Evolutionary conservation across 176 grass and related monocot genomes (phyloP), one percentile per base, ranked within the genome.

Genomic region (Elymus sibiricus): DNA sequence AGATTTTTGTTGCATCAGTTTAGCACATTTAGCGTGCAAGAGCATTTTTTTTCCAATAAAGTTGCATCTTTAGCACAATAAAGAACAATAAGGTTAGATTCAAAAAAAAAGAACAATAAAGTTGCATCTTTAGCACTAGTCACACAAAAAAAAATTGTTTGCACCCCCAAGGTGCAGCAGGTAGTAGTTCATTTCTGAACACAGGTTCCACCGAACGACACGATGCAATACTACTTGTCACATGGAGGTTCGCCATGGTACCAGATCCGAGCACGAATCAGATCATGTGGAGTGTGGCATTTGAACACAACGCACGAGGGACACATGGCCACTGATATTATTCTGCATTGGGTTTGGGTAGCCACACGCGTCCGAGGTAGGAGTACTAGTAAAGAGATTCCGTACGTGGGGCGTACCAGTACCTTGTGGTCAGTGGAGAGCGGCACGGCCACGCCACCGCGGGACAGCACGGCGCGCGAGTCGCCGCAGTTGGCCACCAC

Each of bases 401-500:
- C 70, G 71, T 46, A 74, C 71, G 71, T 47, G 71, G 9, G 14
- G 38, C 4, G 19, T 12, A 19, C 4, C 7, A 5, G 46, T 84
- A 95, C 94, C 92, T 94, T 97, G 87, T 97, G 94, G 87, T 97
- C 94, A 24, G 31, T 85, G 62, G 94, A 97, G 86, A 97, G 94
- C 9, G 90, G 82, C 16, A 94, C 71, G 2, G 92, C 85, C 4
- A 88, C 78, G 71, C 92, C 92, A 47, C 80, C 90, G 68, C 90
- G 92, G 0, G 72, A 94, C 74, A 97, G 92, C 6, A 94, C 90
- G 58, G 92, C 94, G 60, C 92, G 87, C 7, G 94, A 94, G 86
- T 94, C 94, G 39, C 94, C 94, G 75, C 94, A 97, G 90, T 97
- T 94, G 62, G 90, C 92, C 1, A 97, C 94, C 27, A 97, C 80